Conservation (phyloP, 129 eudicot species). For the Deinandra increscens region DNA sequence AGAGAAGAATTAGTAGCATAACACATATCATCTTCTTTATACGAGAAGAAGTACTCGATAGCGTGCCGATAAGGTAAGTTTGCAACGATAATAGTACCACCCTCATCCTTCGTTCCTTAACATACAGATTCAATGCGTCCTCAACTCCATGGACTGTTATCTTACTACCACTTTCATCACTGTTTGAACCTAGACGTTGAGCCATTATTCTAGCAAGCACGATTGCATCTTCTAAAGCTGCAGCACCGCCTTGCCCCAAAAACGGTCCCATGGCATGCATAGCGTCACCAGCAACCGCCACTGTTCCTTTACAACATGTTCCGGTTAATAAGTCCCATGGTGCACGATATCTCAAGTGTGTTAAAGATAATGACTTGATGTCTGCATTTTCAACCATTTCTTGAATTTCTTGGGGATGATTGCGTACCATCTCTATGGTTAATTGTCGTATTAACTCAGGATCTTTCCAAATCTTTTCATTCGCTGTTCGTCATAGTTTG, state of each 20-base stretch:
- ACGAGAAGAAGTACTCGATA: conserved; percentile 31
- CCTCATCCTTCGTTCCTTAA: conserved; percentile 44
- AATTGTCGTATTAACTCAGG: conserved; percentile 37
- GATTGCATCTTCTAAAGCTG: conserved; percentile 64
- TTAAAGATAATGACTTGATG: conserved; percentile 32
- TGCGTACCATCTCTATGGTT: conserved; percentile 22
- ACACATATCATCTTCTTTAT: conserved; percentile 29
- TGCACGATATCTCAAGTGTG: conserved; percentile 49
- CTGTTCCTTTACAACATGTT: conserved; percentile 43
- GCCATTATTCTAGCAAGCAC: conserved; percentile 57
- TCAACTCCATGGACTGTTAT: conserved; percentile 5
- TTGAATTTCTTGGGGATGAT: conserved; percentile 37
- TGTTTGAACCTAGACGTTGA: conserved; percentile 10
- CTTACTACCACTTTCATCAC: conserved; percentile 14
- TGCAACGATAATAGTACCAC: conserved; percentile 47
- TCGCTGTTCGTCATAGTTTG: conserved; percentile 11
- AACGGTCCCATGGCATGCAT: conserved; percentile 75
- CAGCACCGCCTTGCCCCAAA: conserved; percentile 75
- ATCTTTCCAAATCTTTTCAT: conserved; percentile 31
- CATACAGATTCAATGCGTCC: conserved; percentile 41
- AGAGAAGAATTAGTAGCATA: conserved; percentile 36
- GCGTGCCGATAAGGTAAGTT: conserved; percentile 46
- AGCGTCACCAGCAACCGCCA: conserved; percentile 69
- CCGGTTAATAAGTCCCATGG: conserved; percentile 62
- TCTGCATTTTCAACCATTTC: conserved; percentile 42